These are phyloP conservation scores for Leccinum proximum DNA, from an alignment of 1,284 basidiomycete genomes.

Conservation along the genomic window DNA sequence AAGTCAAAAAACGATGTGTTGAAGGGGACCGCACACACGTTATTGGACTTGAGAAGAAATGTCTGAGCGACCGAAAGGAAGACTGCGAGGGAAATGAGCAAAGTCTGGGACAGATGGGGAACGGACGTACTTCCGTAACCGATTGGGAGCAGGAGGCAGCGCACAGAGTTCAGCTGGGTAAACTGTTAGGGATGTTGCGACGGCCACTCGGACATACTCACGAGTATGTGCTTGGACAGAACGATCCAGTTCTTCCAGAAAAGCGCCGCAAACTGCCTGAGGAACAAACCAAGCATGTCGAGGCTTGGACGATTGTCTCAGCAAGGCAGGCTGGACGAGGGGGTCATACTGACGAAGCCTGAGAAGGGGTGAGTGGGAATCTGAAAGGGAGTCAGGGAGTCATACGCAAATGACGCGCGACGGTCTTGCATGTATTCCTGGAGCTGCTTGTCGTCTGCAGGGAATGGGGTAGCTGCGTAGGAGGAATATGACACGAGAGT, in stretches of 20 bases:
- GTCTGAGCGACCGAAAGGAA: slow-evolving; percentile 65
- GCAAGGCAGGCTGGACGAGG: slow-evolving; percentile 86
- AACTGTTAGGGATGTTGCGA: neutral
- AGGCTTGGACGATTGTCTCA: slow-evolving; percentile 51
- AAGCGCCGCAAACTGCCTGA: slow-evolving; percentile 60
- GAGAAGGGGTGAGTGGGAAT: neutral
- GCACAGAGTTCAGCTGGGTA: slow-evolving; percentile 54
- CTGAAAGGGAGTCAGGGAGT: neutral
- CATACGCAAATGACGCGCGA: slow-evolving; percentile 68
- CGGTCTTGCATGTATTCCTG: slow-evolving; percentile 73
- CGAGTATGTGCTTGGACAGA: slow-evolving; percentile 58
- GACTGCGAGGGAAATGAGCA: slow-evolving; percentile 26
- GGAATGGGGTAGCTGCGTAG: slow-evolving; percentile 55
- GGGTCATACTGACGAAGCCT: slow-evolving; percentile 81
- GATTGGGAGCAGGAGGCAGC: slow-evolving; percentile 67
- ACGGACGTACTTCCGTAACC: slow-evolving; percentile 47
- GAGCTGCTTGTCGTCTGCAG: slow-evolving; percentile 58
- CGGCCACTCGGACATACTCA: slow-evolving; percentile 35
- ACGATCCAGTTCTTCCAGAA: slow-evolving; percentile 79
- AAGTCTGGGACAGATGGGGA: neutral
- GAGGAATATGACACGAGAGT: slow-evolving; percentile 21
- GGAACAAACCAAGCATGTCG: slow-evolving; percentile 36
- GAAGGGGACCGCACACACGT: slow-evolving; percentile 20
- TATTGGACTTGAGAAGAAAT: slow-evolving; percentile 49
- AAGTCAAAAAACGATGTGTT: slow-evolving; percentile 3